Conservation (phyloP, 2,329 filamentous ascomycete genomes). For the Corynespora cassiicola region DNA sequence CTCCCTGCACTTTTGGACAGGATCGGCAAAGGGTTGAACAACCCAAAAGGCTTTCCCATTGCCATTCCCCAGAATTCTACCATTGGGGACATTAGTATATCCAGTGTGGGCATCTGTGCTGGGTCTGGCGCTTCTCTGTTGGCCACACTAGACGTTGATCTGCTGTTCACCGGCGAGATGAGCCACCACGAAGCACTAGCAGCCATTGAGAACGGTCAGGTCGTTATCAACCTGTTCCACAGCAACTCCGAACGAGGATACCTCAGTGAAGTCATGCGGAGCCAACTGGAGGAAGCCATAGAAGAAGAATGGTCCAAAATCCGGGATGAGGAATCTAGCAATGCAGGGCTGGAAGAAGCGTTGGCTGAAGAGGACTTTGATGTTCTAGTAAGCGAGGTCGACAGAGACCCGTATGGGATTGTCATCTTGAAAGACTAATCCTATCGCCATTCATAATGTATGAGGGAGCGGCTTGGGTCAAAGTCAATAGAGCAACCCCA, state of each 20-base stretch:
- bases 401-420: slow-evolving; percentile 89
- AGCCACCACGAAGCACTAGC: slow-evolving; percentile 90
- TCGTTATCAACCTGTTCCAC: slow-evolving; percentile 86
- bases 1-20: slow-evolving; percentile 66
- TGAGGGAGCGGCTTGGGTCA: too few relatives aligned
- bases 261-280: slow-evolving; percentile 72
- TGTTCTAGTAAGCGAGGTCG: slow-evolving; percentile 77
- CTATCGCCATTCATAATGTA: too few relatives aligned
- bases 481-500: too few relatives aligned
- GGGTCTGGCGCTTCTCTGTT: slow-evolving; percentile 85
- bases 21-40: slow-evolving; percentile 68
- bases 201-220: slow-evolving; percentile 82
- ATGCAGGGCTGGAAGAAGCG: slow-evolving; percentile 54
- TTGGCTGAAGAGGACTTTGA: slow-evolving; percentile 61
- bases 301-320: slow-evolving; percentile 60
- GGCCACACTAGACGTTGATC: slow-evolving; percentile 71
- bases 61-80: slow-evolving; percentile 67
- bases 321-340: slow-evolving; percentile 49
- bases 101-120: slow-evolving; percentile 83
- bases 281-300: slow-evolving; percentile 67
- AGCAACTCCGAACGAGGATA: slow-evolving; percentile 92
- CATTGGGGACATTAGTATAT: slow-evolving; percentile 64
- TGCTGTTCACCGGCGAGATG: slow-evolving; percentile 91
- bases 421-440: slow-evolving; percentile 35
- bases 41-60: slow-evolving; percentile 69